Conservation (phyloP, 2,329 filamentous ascomycete species). For the Alternaria dauci region DNA sequence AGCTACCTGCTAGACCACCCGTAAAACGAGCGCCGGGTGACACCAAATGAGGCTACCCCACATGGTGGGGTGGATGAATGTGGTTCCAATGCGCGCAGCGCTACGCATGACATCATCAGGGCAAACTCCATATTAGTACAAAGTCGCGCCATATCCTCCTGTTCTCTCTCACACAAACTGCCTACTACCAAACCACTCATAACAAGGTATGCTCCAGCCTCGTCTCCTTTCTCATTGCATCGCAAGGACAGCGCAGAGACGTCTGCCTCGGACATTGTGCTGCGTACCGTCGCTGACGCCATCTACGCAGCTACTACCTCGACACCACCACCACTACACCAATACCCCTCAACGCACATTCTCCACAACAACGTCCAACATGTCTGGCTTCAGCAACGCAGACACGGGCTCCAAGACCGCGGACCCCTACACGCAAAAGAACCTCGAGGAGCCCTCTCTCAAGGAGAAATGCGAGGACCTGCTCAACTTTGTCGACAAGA, state of each 20-base stretch:
- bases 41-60: constrained; percentile 14
- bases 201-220: constrained; percentile 24
- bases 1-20: constrained; percentile 10
- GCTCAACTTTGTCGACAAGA: constrained; percentile 71
- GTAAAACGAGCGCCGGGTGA: constrained; percentile 9
- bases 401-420: constrained; percentile 56
- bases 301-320: constrained; percentile 27
- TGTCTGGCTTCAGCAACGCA: constrained; percentile 52
- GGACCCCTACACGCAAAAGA: constrained; percentile 84
- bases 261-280: constrained; percentile 15
- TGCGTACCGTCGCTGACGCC: constrained; percentile 29
- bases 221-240: constrained; percentile 14
- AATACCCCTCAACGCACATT: constrained; percentile 15
- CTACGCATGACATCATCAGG: constrained; percentile 23
- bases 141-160: constrained; percentile 19
- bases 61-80: constrained; percentile 19
- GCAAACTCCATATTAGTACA: constrained; percentile 17
- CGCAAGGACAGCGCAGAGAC: constrained; percentile 13
- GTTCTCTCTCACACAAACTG: constrained; percentile 9
- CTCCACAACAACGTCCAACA: constrained; percentile 27
- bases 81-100: constrained; percentile 12
- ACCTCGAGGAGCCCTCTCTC: constrained; percentile 73
- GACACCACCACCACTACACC: constrained; percentile 12
- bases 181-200: background rate
- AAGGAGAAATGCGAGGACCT: constrained; percentile 81